phyloP scores from a whole-genome alignment of 768 basidiomycete genomes.

The Ramaria rubella region DNA sequence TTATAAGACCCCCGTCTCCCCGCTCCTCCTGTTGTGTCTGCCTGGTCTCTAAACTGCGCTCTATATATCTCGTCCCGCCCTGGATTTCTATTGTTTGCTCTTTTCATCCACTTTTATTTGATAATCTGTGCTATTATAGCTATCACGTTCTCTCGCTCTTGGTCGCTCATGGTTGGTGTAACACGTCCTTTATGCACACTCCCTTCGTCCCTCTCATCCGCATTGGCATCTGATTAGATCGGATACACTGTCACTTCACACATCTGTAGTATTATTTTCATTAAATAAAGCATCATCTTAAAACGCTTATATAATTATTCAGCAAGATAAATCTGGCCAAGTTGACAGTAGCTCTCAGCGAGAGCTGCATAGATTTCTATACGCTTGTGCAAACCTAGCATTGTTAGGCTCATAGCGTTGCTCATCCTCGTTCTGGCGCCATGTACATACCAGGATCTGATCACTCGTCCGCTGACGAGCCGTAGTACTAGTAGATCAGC shows the following conservation, averaged over 20 bases:
- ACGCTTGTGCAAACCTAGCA: no score
- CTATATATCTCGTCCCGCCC: background rate
- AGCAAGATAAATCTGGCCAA: no score
- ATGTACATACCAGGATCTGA: no score
- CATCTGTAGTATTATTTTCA: no score
- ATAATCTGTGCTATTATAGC: background rate
- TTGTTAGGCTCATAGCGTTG: no score
- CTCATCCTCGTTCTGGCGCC: no score
- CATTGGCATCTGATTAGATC: background rate
- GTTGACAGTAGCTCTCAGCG: no score
- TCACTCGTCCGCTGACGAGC: no score
- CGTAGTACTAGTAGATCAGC: no score
- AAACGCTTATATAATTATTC: no score
- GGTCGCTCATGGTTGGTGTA: background rate
- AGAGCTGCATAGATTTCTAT: no score
- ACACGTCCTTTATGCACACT: background rate
- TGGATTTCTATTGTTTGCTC: background rate
- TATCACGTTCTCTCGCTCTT: background rate
- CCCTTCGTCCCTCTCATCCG: background rate
- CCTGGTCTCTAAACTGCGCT: background rate
- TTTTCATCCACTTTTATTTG: background rate
- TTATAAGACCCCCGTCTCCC: conserved; percentile 17
- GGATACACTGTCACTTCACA: background rate
- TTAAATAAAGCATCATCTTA: no score
- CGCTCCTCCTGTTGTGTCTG: background rate